These are phyloP conservation scores for Claviceps fusiformis DNA, from an alignment of 2,329 filamentous ascomycete genomes.

Conservation along the genomic window DNA sequence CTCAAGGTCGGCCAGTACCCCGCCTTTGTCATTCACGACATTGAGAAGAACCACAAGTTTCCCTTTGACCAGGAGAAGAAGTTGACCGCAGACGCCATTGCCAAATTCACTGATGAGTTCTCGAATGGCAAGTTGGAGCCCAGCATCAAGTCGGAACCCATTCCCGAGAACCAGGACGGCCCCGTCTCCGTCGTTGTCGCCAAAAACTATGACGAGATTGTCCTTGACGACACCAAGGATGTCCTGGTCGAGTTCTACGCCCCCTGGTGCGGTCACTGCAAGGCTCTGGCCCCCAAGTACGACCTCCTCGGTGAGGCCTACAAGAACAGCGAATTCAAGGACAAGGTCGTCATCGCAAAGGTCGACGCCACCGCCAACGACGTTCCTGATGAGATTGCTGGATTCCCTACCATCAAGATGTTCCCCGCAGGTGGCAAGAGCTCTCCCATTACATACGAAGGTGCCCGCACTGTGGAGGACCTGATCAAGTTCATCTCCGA, in stretches of 20 bases:
- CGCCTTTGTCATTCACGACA: conserved; percentile 94
- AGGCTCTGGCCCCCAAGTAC: conserved; percentile 91
- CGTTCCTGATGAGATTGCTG: conserved; percentile 89
- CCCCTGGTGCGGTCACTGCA: conserved; percentile 99
- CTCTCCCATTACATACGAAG: conserved; percentile 72
- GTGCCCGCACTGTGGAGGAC: conserved; percentile 80
- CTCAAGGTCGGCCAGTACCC: conserved; percentile 92
- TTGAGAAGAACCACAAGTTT: conserved; percentile 91
- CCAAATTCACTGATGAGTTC: conserved; percentile 76
- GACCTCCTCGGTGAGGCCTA: conserved; percentile 77
- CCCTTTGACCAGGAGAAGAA: conserved; percentile 77
- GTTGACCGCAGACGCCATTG: conserved; percentile 58
- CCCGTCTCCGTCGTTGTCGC: conserved; percentile 81
- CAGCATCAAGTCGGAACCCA: conserved; percentile 95
- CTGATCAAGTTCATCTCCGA: conserved; percentile 85
- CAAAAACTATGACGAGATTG: conserved; percentile 82
- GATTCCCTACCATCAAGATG: conserved; percentile 98
- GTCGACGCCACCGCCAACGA: conserved; percentile 94
- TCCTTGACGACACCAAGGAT: conserved; percentile 90
- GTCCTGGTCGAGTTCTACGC: conserved; percentile 98
- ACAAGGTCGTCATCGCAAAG: conserved; percentile 89
- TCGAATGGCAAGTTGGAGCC: conserved; percentile 77
- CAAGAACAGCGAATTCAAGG: conserved; percentile 63
- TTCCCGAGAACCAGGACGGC: conserved; percentile 86
- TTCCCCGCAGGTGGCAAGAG: conserved; percentile 84